phyloP scores from a whole-genome alignment of 2,329 filamentous ascomycete genomes.

The Calonectria fujianensis region DNA sequence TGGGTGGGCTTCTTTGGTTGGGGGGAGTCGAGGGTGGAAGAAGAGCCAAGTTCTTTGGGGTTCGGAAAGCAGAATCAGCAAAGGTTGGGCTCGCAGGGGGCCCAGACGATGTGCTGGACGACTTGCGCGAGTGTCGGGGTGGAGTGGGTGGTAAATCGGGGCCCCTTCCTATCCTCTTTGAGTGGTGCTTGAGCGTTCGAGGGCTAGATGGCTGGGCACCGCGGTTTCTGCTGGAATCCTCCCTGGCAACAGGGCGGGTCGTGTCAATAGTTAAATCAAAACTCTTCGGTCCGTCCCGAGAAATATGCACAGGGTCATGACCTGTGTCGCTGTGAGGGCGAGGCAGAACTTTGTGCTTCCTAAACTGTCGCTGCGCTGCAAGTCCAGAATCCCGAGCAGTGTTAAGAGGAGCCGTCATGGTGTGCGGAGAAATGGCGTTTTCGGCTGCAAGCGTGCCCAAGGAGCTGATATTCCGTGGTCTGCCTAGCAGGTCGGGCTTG shows the following conservation, averaged over 20 bases:
- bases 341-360: conserved; percentile 68
- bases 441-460: conserved; percentile 56
- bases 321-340: conserved; percentile 56
- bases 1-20: conserved; percentile 81
- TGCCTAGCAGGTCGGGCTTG: conserved; percentile 48
- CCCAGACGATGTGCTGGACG: conserved; percentile 70
- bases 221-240: conserved; percentile 41
- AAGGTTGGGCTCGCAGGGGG: conserved; percentile 65
- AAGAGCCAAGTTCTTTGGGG: conserved; percentile 61
- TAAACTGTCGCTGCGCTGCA: conserved; percentile 64
- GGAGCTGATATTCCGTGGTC: conserved; percentile 23
- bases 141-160: conserved; percentile 78
- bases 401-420: conserved; percentile 59
- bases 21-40: conserved; percentile 76
- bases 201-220: conserved; percentile 62
- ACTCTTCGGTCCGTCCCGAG: conserved; percentile 48
- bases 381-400: conserved; percentile 54
- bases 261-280: conserved; percentile 56
- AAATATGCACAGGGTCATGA: conserved; percentile 51
- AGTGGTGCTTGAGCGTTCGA: conserved; percentile 64
- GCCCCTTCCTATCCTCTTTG: conserved; percentile 64
- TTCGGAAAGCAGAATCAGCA: conserved; percentile 62
- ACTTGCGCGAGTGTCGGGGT: conserved; percentile 75
- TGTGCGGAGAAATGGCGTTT: conserved; percentile 55
- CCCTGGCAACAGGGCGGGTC: conserved; percentile 45